Evolutionary conservation across 257 asterid species (phyloP).

Genomic region (Przewalskia tangutica): DNA sequence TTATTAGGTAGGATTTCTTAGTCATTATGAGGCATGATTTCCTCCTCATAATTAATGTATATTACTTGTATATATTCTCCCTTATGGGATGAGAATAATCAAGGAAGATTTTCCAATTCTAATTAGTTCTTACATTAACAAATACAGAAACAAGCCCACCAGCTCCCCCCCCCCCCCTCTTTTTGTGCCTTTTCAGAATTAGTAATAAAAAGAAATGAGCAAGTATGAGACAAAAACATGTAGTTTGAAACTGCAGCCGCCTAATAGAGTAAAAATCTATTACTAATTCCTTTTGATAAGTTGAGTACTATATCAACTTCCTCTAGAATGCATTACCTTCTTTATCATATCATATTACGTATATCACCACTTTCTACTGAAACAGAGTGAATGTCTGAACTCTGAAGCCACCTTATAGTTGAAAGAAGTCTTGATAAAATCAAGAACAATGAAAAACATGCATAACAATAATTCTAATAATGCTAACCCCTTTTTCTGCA

Average conservation of each 20-base stretch:
- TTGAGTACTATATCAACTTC: neutral
- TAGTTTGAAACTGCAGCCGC: neutral
- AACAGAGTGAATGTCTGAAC: neutral
- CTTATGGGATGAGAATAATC: no score
- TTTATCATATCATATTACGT: neutral
- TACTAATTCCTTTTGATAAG: neutral
- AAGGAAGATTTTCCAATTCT: no score
- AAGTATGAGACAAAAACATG: neutral
- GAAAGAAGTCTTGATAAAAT: neutral
- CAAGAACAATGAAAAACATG: neutral
- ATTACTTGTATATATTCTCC: no score
- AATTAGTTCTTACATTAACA: no score
- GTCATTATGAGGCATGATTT: no score
- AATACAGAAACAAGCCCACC: neutral
- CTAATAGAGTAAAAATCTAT: neutral
- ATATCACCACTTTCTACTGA: neutral
- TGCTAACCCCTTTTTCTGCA: slow-evolving; percentile 67
- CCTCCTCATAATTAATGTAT: no score
- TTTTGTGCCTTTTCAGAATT: neutral
- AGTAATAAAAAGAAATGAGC: neutral
- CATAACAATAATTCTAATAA: neutral
- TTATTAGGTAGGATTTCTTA: no score
- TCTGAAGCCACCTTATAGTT: neutral
- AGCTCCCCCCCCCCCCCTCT: neutral
- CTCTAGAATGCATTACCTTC: neutral